Base-by-base conservation (phyloP, 2,329 filamentous ascomycete genomes). In the Arthroderma sp. region DNA sequence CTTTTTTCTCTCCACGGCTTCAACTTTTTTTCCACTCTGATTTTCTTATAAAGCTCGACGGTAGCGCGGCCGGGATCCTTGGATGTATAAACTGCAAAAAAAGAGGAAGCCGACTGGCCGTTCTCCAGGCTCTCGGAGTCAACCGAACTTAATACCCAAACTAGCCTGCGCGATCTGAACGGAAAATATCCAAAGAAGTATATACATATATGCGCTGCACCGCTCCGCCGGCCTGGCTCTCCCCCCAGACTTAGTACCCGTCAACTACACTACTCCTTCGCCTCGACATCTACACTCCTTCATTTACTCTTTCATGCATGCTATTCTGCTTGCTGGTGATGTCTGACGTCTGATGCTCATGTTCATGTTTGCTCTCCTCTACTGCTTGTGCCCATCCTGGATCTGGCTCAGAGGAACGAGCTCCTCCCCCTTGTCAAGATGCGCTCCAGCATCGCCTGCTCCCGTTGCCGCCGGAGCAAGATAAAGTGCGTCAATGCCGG, bases 401-500 rank as follows among this genome's bases (percentile, higher is more conserved):
- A 43, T 43, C 39, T 43, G 39, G 39, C 39, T 19, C 39, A 19
- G n/a, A 43, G 39, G n/a, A 43, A 9, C 19, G 39, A 21, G 39
- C n/a, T n/a, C n/a, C 39, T 43, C 5, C 39, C 39, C 7, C 39
- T 19, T 37, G 13, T 9, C 66, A 76, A 77, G 35, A 86, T 89
- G 81, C 81, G 88, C 63, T 89, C 87, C 51, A 88, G 85, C 66
- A 88, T 91, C 67, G 87, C 88, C 52, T 93, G 88, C 71, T 77
- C 81, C 60, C 79, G 82, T 61, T 91, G 88, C 68, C 80, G 88
- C 58, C 82, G 82, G 65, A 89, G 86, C 68, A 94, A 93, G 73
- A 88, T 91, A 68, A 91, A 91, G 72, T 94, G 88, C 74, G 83
- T 88, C 70, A 93, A 93, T 72, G 80, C 81, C 63, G 87, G 87